phyloP scores from a whole-genome alignment of 164 flowering plant species.

The Vitis cinerea region DNA sequence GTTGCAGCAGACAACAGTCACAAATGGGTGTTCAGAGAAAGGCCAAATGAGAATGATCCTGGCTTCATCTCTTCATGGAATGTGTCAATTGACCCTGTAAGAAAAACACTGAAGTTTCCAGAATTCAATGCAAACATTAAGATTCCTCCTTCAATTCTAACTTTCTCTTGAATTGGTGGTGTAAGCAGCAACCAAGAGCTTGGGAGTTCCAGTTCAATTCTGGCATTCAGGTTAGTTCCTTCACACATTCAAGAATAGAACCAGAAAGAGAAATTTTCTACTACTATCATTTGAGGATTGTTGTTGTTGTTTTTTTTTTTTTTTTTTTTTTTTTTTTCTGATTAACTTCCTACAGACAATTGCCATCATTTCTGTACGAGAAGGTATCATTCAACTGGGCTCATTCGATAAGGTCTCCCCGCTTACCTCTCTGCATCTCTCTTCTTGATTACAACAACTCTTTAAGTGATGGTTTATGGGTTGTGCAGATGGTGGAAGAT shows the following conservation, averaged over 20 bases:
- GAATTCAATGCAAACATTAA: neutral
- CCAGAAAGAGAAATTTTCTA: neutral
- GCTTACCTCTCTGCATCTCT: neutral
- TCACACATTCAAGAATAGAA: too few species aligned
- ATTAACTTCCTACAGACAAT: slow-evolving; percentile 47
- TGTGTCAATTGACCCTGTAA: slow-evolving; percentile 68
- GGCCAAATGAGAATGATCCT: slow-evolving; percentile 40
- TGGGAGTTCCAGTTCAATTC: slow-evolving; percentile 77
- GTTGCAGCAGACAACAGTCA: slow-evolving; percentile 80
- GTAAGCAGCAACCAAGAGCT: slow-evolving; percentile 70
- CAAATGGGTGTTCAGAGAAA: slow-evolving; percentile 70
- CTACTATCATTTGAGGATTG: neutral
- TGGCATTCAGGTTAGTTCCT: slow-evolving; percentile 67
- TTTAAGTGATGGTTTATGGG: neutral
- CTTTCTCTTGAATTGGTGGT: slow-evolving; percentile 3
- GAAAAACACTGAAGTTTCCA: slow-evolving; percentile 8
- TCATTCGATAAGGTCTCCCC: slow-evolving; percentile 63
- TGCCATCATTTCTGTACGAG: slow-evolving; percentile 71
- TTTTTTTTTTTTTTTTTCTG: neutral
- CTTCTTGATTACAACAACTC: neutral
- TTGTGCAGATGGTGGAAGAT: slow-evolving; percentile 60
- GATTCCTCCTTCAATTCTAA: neutral
- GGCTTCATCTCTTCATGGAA: slow-evolving; percentile 59
- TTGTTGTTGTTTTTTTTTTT: too few species aligned
- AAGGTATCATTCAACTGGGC: slow-evolving; percentile 81